Conservation (phyloP, 1,139 yeast species). For the Saccharomyces hybrid region DNA sequence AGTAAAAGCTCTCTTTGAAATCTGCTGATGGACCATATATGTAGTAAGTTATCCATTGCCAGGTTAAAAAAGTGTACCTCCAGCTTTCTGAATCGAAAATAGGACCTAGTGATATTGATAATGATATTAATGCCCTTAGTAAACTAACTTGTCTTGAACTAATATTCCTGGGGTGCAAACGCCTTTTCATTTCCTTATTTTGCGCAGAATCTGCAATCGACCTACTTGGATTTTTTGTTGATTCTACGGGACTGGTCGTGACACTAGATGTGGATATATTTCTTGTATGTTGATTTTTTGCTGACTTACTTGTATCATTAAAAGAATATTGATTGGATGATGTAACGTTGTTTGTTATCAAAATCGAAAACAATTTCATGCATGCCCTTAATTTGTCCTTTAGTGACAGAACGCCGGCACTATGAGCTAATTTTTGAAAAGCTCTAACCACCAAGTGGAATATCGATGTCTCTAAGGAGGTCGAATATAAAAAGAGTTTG, state of each 20-base stretch:
- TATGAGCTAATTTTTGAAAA: constrained; percentile 72
- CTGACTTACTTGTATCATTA: neutral
- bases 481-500: constrained; percentile 50
- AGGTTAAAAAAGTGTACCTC: constrained; percentile 57
- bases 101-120: constrained; percentile 75
- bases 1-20: constrained; percentile 26
- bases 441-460: constrained; percentile 63
- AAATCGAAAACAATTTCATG: constrained; percentile 49
- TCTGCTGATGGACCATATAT: constrained; percentile 54
- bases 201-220: constrained; percentile 27
- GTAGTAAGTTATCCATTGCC: constrained; percentile 69
- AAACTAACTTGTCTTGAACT: constrained; percentile 56
- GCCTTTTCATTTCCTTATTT: neutral
- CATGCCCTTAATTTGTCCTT: constrained; percentile 52
- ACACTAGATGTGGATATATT: constrained; percentile 20
- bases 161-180: constrained; percentile 22
- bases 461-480: constrained; percentile 55
- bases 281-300: constrained; percentile 10
- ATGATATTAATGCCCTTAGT: constrained; percentile 65
- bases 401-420: constrained; percentile 67
- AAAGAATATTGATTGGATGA: constrained; percentile 17
- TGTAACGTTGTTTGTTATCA: constrained; percentile 39
- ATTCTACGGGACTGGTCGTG: constrained; percentile 44
- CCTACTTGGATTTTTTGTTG: constrained; percentile 53
- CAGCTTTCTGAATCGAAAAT: constrained; percentile 55